Conservation (phyloP, 805 yeast species). For the Wickerhamomyces xylosicus region DNA sequence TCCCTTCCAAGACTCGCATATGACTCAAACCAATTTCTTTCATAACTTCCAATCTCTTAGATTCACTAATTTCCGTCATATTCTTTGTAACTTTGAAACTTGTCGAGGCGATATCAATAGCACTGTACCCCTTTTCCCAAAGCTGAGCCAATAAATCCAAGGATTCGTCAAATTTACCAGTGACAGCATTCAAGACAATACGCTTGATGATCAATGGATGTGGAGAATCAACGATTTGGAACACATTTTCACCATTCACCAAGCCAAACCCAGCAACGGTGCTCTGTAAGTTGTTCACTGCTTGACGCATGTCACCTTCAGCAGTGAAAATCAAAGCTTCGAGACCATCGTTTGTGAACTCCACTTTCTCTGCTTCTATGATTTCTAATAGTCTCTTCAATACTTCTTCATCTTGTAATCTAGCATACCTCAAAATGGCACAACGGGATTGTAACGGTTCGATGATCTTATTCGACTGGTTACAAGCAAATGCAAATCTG, state of each 20-base stretch:
- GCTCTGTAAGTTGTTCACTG: conserved; percentile 86
- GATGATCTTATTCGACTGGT: conserved; percentile 86
- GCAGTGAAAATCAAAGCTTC: conserved; percentile 91
- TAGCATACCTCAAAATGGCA: conserved; percentile 81
- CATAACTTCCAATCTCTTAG: conserved; percentile 61
- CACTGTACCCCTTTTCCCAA: conserved; percentile 88
- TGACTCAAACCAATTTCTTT: conserved; percentile 86
- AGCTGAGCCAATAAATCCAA: conserved; percentile 52
- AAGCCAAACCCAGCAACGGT: conserved; percentile 89
- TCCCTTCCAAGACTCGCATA: conserved; percentile 90
- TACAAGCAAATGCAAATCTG: conserved; percentile 97
- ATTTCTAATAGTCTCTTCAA: conserved; percentile 66
- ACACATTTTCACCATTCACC: conserved; percentile 88
- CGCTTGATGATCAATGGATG: conserved; percentile 80
- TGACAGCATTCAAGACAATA: conserved; percentile 42
- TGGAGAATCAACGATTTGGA: conserved; percentile 92
- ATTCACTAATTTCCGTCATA: conserved; percentile 58
- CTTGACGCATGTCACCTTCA: conserved; percentile 99
- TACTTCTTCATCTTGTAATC: conserved; percentile 78
- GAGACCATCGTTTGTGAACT: conserved; percentile 81
- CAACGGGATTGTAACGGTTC: conserved; percentile 96
- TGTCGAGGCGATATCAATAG: conserved; percentile 86
- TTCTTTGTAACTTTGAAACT: conserved; percentile 82
- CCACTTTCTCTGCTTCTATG: conserved; percentile 55
- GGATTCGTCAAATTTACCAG: conserved; percentile 48